phyloP scores from a whole-genome alignment of 2,329 filamentous ascomycete genomes.

The Lecanicillium sp. region DNA sequence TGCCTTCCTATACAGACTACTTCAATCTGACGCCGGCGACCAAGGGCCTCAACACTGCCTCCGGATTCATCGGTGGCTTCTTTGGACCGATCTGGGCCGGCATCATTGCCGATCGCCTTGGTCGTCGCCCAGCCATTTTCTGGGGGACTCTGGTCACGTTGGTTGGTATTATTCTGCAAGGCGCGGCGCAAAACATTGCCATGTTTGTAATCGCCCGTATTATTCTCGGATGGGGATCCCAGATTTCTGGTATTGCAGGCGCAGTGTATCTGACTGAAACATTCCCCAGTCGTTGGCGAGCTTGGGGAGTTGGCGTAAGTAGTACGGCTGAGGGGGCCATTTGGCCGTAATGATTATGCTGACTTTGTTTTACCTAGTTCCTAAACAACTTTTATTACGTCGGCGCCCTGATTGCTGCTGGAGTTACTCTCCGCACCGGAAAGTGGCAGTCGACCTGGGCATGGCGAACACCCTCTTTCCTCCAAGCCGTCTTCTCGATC shows the following conservation, averaged over 20 bases:
- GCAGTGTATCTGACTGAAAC: constrained; percentile 42
- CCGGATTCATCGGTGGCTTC: constrained; percentile 43
- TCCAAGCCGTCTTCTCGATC: constrained; percentile 23
- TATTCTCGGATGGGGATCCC: constrained; percentile 37
- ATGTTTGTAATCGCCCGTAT: constrained; percentile 43
- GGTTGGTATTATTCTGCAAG: constrained; percentile 37
- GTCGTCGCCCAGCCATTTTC: constrained; percentile 35
- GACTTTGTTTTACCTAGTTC: constrained; percentile 2
- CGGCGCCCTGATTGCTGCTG: constrained; percentile 37
- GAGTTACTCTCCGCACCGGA: constrained; percentile 30
- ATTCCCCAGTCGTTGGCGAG: constrained; percentile 24
- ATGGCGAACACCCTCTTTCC: constrained; percentile 25
- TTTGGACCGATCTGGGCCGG: constrained; percentile 35
- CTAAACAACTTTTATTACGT: constrained; percentile 24
- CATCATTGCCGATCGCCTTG: constrained; percentile 30
- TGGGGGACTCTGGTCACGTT: constrained; percentile 35
- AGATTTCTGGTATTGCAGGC: constrained; percentile 33
- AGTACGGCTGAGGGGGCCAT: background rate
- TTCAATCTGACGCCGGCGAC: constrained; percentile 46
- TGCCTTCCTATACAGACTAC: constrained; percentile 48
- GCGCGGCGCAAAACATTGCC: constrained; percentile 39
- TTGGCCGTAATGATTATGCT: background rate
- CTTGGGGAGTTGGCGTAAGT: constrained; percentile 14
- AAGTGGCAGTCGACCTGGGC: constrained; percentile 25
- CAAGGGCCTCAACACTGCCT: constrained; percentile 46